Evolutionary conservation across 345 rosid genomes (phyloP).

Genomic region (Ceriops zippeliana): DNA sequence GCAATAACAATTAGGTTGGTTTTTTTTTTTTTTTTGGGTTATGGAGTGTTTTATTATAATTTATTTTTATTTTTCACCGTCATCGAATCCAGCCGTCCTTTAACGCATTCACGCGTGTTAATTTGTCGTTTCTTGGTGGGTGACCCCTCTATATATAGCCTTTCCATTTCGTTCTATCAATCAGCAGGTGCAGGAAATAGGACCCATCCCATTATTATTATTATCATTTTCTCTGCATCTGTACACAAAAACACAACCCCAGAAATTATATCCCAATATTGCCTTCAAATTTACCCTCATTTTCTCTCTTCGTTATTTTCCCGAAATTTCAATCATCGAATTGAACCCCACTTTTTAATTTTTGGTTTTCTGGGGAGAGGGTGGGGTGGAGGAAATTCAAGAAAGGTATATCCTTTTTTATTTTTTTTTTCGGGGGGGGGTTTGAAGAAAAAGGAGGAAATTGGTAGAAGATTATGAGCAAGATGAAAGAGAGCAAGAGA

Average conservation of each 20-base stretch:
- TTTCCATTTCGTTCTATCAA: conserved; percentile 17
- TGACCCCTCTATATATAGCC: conserved; percentile 35
- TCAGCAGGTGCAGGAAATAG: conserved; percentile 50
- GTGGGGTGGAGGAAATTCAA: not conserved
- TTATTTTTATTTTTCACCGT: not conserved
- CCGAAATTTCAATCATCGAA: not conserved
- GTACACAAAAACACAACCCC: not conserved
- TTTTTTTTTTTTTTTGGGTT: too few relatives aligned
- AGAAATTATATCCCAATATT: too few relatives aligned
- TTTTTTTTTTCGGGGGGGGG: too few relatives aligned
- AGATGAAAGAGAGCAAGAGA: not conserved
- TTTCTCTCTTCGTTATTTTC: not conserved
- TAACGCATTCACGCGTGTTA: conserved; percentile 59
- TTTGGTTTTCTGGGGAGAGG: too few relatives aligned
- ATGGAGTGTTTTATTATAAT: not conserved
- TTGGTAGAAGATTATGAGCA: too few relatives aligned
- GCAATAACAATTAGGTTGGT: too few relatives aligned
- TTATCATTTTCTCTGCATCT: conserved; percentile 46
- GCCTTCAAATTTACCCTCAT: too few relatives aligned
- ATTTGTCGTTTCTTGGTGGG: conserved; percentile 34
- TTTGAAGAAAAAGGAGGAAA: not conserved
- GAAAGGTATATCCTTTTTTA: not conserved
- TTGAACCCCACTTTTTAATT: not conserved
- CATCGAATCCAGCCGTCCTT: conserved; percentile 37
- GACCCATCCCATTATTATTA: not conserved